Evolutionary conservation across 371 early-diverging fungal species (phyloP), one percentile per base, ranked within the genome.

Genomic region (Nematocida sp.): DNA sequence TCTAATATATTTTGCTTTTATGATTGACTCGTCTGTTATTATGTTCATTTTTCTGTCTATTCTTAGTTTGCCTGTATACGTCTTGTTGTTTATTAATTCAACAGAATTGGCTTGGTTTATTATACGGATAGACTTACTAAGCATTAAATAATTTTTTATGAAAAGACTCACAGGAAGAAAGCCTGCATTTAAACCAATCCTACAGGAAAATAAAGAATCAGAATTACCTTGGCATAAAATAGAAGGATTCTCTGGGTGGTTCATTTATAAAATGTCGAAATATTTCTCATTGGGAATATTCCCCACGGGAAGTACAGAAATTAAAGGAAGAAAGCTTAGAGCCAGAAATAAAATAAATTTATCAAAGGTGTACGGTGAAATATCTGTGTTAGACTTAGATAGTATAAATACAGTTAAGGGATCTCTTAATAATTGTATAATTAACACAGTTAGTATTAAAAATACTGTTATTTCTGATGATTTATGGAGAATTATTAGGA

Each of bases 81-180:
- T 67, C 40, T 46, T 55, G 23, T 56, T 66, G 9, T 57, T 40
- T 71, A 18, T 52, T 45, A 52, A 55, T 44, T 75, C 76, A 7
- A 75, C 47, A 9, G 44, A 42, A 11, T 18, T 56, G 74, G 20
- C 69, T 6, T 23, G 9, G 4, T 40, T 46, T 64, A 75, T 13
- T 39, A 9, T 11, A 7, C 76, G 76, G 18, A 75, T 67, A 13
- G 47, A 18, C 25, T 75, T 39, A 25, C 5, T 15, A n/a, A 75
- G 66, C 76, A 75, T 75, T 64, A 33, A 62, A 33, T 33, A 62
- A 54, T 78, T 78, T 78, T 50, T 78, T 78, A 78, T 78, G 80
- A 78, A 78, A 62, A 57, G 80, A 45, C 72, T 78, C 50, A 42
- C 57, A 25, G 62, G 62, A 46, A 73, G 52, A 52, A 44, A 67